phyloP scores from a whole-genome alignment of 495 filamentous ascomycete species.

The Penicillium manginii region DNA sequence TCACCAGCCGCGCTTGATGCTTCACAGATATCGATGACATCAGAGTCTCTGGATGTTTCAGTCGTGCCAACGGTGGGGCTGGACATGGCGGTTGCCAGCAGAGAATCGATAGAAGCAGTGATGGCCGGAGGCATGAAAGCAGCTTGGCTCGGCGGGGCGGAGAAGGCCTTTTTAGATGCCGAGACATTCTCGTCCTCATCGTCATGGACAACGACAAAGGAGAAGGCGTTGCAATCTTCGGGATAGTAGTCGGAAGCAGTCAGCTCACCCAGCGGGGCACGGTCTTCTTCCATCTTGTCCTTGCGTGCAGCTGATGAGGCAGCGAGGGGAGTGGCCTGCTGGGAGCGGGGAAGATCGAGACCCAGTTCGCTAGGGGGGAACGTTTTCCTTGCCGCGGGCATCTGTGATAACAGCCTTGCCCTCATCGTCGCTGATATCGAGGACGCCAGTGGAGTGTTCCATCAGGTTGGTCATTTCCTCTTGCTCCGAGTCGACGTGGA shows the following conservation, averaged over 20 bases:
- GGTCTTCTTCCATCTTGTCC: constrained; percentile 55
- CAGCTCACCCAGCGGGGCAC: constrained; percentile 73
- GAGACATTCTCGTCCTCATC: constrained; percentile 50
- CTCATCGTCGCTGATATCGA: constrained; percentile 76
- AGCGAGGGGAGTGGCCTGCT: constrained; percentile 29
- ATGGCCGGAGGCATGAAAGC: constrained; percentile 13
- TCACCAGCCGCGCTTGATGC: not conserved
- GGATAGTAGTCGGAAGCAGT: constrained; percentile 73
- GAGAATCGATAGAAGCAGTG: constrained; percentile 33
- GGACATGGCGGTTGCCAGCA: constrained; percentile 33
- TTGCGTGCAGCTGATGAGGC: constrained; percentile 34
- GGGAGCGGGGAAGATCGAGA: constrained; percentile 33
- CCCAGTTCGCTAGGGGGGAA: constrained; percentile 58
- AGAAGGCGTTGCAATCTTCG: constrained; percentile 65
- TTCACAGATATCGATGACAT: constrained; percentile 3
- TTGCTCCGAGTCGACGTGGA: constrained; percentile 89
- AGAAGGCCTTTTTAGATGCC: constrained; percentile 25
- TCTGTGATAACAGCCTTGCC: constrained; percentile 38
- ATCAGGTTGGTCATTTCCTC: constrained; percentile 89
- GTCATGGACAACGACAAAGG: constrained; percentile 59
- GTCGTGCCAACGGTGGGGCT: not conserved
- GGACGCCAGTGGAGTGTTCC: constrained; percentile 81
- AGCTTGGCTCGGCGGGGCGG: constrained; percentile 11
- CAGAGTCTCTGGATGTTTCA: not conserved
- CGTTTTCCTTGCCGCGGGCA: constrained; percentile 87